Percentiles rank a stretch among this genome's conserved stretches.
Conservation (phyloP, 208 protist species). For the Leishmania braziliensis region DNA sequence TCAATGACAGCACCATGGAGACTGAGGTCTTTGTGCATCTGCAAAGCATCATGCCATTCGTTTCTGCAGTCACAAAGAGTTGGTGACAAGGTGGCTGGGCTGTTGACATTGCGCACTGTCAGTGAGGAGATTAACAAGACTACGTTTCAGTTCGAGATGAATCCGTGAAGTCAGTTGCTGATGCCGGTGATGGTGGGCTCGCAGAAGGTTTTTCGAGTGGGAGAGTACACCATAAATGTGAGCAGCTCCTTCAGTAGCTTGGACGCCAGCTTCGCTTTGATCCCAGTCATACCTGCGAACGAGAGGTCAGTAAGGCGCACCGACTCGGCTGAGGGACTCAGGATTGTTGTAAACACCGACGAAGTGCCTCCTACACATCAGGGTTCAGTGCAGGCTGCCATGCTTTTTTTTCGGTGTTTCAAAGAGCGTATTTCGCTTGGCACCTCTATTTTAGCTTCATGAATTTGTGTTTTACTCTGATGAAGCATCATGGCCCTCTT, state of each 20-base stretch:
- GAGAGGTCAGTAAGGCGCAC: constrained; percentile 2
- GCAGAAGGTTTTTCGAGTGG: constrained; percentile 48
- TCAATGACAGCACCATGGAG: constrained; percentile 38
- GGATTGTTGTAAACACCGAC: constrained; percentile 1
- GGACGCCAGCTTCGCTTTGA: constrained; percentile 25
- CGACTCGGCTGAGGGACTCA: constrained; percentile 17
- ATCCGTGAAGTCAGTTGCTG: constrained; percentile 40
- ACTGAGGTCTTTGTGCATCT: constrained; percentile 56
- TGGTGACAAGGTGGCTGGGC: constrained; percentile 37
- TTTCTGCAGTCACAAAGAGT: constrained; percentile 40
- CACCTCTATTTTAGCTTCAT: not conserved
- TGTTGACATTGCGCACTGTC: constrained; percentile 63
- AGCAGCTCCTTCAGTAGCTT: constrained; percentile 21
- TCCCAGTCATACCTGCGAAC: constrained; percentile 10
- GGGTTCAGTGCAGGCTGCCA: not conserved
- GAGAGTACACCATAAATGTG: constrained; percentile 34
- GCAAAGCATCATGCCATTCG: constrained; percentile 45
- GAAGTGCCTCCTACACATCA: not conserved
- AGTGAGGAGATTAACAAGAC: constrained; percentile 61
- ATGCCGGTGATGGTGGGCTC: constrained; percentile 63
- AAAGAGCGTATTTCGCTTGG: not conserved
- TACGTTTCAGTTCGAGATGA: constrained; percentile 67
- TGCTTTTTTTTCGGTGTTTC: not conserved
- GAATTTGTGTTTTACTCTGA: not conserved
- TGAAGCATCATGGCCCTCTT: not conserved